Conservation (phyloP, 2,329 filamentous ascomycete genomes). For the Aspergillus flavus region DNA sequence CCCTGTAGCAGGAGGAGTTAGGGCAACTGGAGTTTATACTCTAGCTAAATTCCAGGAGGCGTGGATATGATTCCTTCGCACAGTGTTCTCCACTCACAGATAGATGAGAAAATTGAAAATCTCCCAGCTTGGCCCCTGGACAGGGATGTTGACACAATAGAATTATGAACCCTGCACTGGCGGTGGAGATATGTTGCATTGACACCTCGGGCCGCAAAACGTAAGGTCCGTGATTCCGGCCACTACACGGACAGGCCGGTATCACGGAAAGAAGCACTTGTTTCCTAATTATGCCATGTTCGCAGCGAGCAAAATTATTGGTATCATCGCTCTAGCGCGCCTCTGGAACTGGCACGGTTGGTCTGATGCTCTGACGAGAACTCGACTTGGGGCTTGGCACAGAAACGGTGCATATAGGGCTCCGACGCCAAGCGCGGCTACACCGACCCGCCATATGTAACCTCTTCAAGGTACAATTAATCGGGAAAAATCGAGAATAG, state of each 20-base stretch:
- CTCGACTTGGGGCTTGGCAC: not conserved
- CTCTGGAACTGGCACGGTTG: not conserved
- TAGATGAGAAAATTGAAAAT: not conserved
- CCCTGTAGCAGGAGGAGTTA: not conserved
- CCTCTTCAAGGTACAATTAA: too few relatives aligned
- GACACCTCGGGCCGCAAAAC: not conserved
- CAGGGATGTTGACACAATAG: not conserved
- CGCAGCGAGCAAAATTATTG: too few relatives aligned
- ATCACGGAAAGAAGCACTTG: not conserved
- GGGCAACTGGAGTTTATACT: not conserved
- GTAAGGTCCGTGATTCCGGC: not conserved
- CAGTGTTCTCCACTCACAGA: not conserved
- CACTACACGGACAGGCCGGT: rapidly evolving
- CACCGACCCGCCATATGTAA: not conserved
- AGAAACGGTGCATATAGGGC: not conserved
- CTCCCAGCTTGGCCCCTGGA: not conserved
- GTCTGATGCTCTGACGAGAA: not conserved
- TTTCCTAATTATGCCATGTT: not conserved
- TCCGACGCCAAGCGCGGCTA: not conserved
- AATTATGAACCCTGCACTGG: not conserved
- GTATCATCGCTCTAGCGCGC: not conserved
- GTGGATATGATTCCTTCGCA: not conserved
- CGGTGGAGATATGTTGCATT: not conserved
- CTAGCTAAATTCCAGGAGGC: not conserved
- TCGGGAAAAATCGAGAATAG: not conserved